Conservation (phyloP, 139 green algal species). For the Chlorella sp. region DNA sequence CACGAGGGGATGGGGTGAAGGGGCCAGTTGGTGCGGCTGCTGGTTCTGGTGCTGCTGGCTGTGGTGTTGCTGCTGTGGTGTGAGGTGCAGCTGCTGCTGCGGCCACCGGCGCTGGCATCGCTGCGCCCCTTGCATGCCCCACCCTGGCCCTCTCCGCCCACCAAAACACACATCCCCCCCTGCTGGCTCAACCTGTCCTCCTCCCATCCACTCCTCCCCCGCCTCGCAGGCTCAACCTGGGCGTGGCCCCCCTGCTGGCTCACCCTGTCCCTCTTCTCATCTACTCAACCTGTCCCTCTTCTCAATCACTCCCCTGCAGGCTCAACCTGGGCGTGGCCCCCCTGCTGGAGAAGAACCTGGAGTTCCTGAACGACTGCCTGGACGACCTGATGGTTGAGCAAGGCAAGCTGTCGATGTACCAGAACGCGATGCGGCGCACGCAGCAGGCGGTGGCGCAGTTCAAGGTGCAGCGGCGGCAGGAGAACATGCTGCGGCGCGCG, state of each 20-base stretch:
- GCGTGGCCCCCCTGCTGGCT: slow-evolving; percentile 77
- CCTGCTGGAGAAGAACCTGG: slow-evolving; percentile 91
- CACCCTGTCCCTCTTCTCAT: too few species aligned
- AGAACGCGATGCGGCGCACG: slow-evolving; percentile 57
- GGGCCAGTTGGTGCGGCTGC: neutral
- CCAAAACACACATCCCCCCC: too few species aligned
- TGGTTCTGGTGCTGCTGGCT: neutral
- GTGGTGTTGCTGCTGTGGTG: neutral
- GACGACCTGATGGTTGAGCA: slow-evolving; percentile 88
- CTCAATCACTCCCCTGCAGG: neutral
- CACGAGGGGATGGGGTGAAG: neutral
- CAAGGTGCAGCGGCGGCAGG: slow-evolving; percentile 72
- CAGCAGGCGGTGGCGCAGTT: slow-evolving; percentile 59
- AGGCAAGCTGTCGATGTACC: slow-evolving; percentile 66
- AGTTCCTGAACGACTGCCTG: slow-evolving; percentile 92
- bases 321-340: slow-evolving; percentile 67
- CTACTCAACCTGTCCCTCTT: neutral
- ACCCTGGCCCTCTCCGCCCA: too few species aligned
- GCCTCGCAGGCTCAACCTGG: too few species aligned
- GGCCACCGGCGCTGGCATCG: neutral
- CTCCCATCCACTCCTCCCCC: neutral
- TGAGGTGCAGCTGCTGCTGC: neutral
- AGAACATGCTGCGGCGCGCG: slow-evolving; percentile 85
- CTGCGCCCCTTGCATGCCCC: too few species aligned
- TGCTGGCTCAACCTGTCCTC: too few species aligned